A percentile compares a stretch with the other conserved stretches of the same genome.
Evolutionary conservation across 306 rosid species (phyloP).

Genomic region (Citrullus amarus): DNA sequence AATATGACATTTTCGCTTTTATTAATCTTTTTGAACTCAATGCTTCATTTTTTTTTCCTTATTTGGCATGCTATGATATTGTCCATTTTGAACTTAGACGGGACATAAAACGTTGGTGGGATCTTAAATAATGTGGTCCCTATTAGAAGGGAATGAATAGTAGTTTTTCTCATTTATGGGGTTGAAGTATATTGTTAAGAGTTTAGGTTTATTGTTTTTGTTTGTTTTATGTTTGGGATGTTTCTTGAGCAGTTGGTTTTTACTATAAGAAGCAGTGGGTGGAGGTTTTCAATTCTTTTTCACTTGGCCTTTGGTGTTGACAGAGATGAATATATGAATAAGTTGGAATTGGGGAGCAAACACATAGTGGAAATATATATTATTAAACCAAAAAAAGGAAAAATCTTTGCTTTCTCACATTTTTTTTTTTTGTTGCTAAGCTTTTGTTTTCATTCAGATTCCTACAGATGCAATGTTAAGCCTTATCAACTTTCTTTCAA

Average conservation of each 20-base stretch:
- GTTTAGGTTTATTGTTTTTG: background rate
- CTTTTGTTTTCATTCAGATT: constrained; percentile 4
- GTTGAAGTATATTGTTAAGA: background rate
- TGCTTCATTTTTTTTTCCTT: background rate
- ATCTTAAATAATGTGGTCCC: background rate
- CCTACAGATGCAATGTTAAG: background rate
- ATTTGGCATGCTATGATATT: no score
- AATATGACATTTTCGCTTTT: background rate
- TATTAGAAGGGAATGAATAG: background rate
- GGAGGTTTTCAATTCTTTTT: background rate
- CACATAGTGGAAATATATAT: background rate
- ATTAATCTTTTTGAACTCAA: background rate
- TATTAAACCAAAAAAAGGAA: background rate
- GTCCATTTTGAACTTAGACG: background rate
- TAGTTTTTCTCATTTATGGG: background rate
- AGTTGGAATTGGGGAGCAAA: background rate
- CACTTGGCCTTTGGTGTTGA: background rate
- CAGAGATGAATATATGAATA: background rate
- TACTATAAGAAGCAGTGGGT: background rate
- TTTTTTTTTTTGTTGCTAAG: background rate
- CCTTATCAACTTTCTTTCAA: no score
- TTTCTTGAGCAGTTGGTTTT: constrained; percentile 4
- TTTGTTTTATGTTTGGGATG: background rate
- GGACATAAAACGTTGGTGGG: background rate
- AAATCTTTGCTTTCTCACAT: background rate